phyloP scores from a whole-genome alignment of 176 grass and related monocot species.

The Alloteropsis semialata region DNA sequence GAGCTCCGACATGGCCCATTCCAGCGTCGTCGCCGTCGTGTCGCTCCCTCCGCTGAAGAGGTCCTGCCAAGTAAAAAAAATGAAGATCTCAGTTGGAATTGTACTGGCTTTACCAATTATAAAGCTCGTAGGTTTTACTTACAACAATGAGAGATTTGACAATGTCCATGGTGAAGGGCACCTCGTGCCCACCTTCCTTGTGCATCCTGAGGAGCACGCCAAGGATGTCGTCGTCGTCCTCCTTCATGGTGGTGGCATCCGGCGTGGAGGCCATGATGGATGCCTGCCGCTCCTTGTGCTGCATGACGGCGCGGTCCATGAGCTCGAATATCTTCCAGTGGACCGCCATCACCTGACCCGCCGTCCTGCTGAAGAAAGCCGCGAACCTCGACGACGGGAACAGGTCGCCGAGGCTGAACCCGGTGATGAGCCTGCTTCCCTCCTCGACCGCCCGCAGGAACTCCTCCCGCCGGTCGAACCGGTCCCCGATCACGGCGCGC shows the following conservation, averaged over 20 bases:
- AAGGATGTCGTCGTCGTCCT: background rate
- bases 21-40: background rate
- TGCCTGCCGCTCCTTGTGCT: slow-evolving; percentile 9
- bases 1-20: slow-evolving; percentile 12
- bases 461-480: background rate
- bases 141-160: background rate
- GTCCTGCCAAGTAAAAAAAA: background rate
- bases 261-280: too few relatives aligned
- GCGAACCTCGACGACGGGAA: slow-evolving; percentile 1
- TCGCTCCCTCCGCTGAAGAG: background rate
- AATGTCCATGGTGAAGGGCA: background rate
- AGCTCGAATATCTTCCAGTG: slow-evolving; percentile 1
- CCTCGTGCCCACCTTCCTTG: background rate
- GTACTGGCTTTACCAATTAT: too few relatives aligned
- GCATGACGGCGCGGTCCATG: slow-evolving; percentile 10
- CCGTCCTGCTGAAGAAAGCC: background rate
- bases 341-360: background rate
- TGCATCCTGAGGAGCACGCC: background rate
- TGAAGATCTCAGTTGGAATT: too few relatives aligned
- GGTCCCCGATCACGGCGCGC: background rate
- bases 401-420: background rate
- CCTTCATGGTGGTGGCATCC: too few relatives aligned
- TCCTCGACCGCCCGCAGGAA: background rate
- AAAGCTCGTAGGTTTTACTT: too few relatives aligned
- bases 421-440: background rate